Base-by-base conservation (phyloP, 176 grass and related monocot species). In the Cocos nucifera region DNA sequence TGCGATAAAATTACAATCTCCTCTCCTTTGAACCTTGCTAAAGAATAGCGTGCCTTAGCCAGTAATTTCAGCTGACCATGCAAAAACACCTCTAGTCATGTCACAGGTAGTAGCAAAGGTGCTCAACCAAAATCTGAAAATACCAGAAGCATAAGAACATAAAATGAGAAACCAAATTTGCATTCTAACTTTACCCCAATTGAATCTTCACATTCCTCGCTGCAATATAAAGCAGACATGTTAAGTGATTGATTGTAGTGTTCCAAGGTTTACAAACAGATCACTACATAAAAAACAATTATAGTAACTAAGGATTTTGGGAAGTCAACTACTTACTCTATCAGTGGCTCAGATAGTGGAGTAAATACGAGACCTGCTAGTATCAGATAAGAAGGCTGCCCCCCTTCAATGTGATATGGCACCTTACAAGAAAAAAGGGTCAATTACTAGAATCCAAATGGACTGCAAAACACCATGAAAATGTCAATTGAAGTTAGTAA, bases 351-450 rank as follows among this genome's bases (percentile, higher is more conserved):
- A 53, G 93, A 88, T 72, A 97, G 87, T 63, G 93, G 87, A 29
- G 93, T 97, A 67, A 97, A 97, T 62, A 97, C 93, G 76, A 97
- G 93, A 53, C 93, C 93, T 0, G 87, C 87, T 25, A 97, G 75
- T 83, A 97, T 91, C 56, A 97, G 73, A 75, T 88, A 97, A 9
- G 93, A 91, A 83, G 93, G 93, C 63, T 91, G 87, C 2, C 82
- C 78, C 29, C 82, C 93, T 55, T 91, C 81, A 17, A 82, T 86
- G 72, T 88, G 82, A 76, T 78, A 90, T 0, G 87, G 87, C 17
- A 97, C 93, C 93, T 97, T 80, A 68, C 74, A 22, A 55, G 21
- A 51, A 51, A 3, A 66, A 82, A 66, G 3, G 12, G 35, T 44
- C 5, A 72, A 59, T 17, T 22, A 25, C 58, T 82, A 56, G 55